Evolutionary conservation across 2,329 filamentous ascomycete species (phyloP), one percentile per base, ranked within the genome.

Genomic region (Phoma sp.): DNA sequence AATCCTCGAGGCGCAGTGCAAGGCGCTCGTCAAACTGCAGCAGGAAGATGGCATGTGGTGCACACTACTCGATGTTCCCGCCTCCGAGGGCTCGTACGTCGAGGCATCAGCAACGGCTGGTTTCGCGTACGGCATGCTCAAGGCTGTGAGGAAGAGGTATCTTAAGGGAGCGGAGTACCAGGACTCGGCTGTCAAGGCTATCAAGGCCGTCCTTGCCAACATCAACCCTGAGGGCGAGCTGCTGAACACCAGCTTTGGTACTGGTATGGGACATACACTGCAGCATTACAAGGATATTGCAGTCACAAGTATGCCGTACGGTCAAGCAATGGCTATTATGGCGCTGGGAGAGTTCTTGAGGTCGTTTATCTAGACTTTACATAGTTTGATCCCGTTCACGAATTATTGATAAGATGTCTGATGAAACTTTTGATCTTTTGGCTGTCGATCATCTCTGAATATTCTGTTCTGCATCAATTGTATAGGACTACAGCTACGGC

Each of bases 291-390:
- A 89, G 73, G 84, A 90, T 59, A 92, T 93, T 53, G 82, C 86
- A 1, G 76, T 87, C 57, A 93, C 90, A 2, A 88, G 87, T 63
- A 93, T 93, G 90, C 90, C 90, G 6, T 93, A 93, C 65, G 90
- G 90, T 0, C 90, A 93, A 72, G 88, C 89, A 0, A 92, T 93
- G 90, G 90, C 88, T 0, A 91, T 92, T 59, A 92, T 93, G 87
- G 87, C 88, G 0, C 72, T 93, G 59, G 89, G 88, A 0, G 90
- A 93, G 75, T 90, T 88, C 63, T 69, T 90, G 73, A 80, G 88
- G 40, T 81, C 81, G 26, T 88, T 83, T 56, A 75, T 83, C 30
- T 83, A 74, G 57, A 49, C n/a, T 5, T 4, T 15, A 36, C 15
- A 29, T 30, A 36, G 14, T 17, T 49, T 10, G 14, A 1, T 4